Conservation (phyloP, 768 basidiomycete genomes). For the Pholiota molesta region DNA sequence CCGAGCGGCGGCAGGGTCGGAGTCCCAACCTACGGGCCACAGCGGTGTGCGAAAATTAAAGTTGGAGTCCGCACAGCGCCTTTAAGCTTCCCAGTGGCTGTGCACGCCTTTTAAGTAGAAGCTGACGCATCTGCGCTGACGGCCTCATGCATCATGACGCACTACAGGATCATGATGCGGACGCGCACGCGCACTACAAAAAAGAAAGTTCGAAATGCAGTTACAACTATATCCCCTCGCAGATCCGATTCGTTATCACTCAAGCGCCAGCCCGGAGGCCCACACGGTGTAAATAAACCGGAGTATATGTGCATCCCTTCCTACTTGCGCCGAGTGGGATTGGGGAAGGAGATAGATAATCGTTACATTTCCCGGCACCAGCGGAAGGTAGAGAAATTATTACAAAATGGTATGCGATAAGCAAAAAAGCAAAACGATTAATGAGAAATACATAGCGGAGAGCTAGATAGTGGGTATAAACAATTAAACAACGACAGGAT, state of each 20-base stretch:
- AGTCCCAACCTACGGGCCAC: too few relatives aligned
- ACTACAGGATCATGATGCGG: background rate
- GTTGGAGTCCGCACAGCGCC: background rate
- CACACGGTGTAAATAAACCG: too few relatives aligned
- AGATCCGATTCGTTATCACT: too few relatives aligned
- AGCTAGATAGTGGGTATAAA: background rate
- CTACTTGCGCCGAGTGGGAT: background rate
- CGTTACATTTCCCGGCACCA: background rate
- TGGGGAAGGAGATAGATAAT: background rate
- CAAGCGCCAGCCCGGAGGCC: too few relatives aligned
- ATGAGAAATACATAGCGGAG: background rate
- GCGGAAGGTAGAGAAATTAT: background rate
- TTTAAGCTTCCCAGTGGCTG: slow-evolving; percentile 12
- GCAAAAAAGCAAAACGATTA: background rate
- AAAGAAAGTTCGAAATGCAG: background rate
- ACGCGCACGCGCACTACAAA: background rate
- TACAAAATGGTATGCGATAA: background rate
- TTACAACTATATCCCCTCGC: too few relatives aligned
- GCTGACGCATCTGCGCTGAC: background rate
- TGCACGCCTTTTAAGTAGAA: background rate
- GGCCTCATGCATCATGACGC: background rate
- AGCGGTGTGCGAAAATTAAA: background rate
- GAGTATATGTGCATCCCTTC: background rate
- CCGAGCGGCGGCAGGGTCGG: too few relatives aligned
- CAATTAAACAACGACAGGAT: background rate